Percentiles rank a stretch among this genome's conserved stretches.
Conservation (phyloP, 202 grass and related monocot species). For the Panicum virgatum region DNA sequence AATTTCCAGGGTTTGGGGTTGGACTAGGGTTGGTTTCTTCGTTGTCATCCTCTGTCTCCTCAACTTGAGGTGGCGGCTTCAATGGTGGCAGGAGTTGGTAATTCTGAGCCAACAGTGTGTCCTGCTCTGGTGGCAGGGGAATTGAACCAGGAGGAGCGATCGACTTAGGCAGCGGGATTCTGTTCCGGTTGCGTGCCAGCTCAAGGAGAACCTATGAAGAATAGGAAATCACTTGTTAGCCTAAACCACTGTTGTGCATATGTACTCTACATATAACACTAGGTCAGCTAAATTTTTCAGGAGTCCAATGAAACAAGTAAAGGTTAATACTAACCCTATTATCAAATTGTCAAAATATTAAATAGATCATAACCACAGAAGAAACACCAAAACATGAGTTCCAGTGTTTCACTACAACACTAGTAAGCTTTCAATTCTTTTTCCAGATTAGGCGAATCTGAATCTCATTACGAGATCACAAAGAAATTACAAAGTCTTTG, state of each 20-base stretch:
- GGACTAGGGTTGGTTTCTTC: constrained; percentile 40
- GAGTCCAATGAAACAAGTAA: constrained; percentile 9
- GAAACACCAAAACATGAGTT: neutral
- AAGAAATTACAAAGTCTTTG: too few relatives aligned
- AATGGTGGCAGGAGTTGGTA: constrained; percentile 67
- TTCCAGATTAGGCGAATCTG: too few relatives aligned
- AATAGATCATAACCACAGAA: neutral
- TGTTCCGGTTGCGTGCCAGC: constrained; percentile 70
- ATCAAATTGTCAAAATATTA: constrained; percentile 1
- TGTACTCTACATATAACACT: neutral
- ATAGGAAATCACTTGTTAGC: constrained; percentile 20
- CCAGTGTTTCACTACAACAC: neutral
- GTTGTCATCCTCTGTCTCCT: constrained; percentile 61
- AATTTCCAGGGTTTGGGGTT: constrained; percentile 31
- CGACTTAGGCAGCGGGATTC: constrained; percentile 81
- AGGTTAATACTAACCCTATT: neutral
- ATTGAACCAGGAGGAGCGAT: constrained; percentile 83
- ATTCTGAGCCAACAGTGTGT: constrained; percentile 81
- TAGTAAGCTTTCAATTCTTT: neutral
- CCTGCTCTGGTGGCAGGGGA: constrained; percentile 81
- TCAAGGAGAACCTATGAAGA: constrained; percentile 78
- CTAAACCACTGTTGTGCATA: neutral
- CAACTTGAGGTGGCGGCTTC: constrained; percentile 52
- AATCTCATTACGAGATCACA: too few relatives aligned
- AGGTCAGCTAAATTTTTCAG: neutral